These are phyloP conservation scores for Boletus sensibilis DNA, from an alignment of 768 basidiomycete genomes.

Conservation along the genomic window DNA sequence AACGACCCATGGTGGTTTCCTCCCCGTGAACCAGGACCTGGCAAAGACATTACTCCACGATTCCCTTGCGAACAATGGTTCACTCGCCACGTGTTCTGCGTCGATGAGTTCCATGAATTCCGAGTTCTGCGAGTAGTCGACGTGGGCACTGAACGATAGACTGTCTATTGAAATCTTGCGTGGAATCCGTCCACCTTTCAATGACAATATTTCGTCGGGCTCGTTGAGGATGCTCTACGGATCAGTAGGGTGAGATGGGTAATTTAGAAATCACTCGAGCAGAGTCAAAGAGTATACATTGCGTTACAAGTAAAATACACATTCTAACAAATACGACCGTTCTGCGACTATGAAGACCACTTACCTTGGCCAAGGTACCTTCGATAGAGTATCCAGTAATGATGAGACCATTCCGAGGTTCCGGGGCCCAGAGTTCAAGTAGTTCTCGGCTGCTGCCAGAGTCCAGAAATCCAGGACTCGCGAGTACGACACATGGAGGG, in stretches of 20 bases:
- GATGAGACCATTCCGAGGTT: conserved; percentile 90
- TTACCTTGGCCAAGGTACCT: conserved; percentile 94
- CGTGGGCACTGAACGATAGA: conserved; percentile 95
- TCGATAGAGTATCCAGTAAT: conserved; percentile 97
- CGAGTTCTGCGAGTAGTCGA: conserved; percentile 93
- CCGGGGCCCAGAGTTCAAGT: conserved; percentile 93
- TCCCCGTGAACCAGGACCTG: conserved; percentile 95
- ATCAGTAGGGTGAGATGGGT: conserved; percentile 2
- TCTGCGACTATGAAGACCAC: conserved; percentile 37
- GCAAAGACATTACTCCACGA: not conserved
- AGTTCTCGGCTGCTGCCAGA: conserved; percentile 87
- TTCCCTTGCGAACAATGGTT: not conserved
- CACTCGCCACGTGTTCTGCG: conserved; percentile 81
- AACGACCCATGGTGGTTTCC: conserved; percentile 83
- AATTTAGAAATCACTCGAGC: conserved; percentile 3
- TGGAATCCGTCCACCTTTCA: conserved; percentile 76
- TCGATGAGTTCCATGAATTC: conserved; percentile 93
- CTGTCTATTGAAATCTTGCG: conserved; percentile 89
- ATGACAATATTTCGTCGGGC: conserved; percentile 79
- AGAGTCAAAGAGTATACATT: conserved; percentile 7
- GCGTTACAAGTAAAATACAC: conserved; percentile 19
- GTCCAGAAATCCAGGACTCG: conserved; percentile 92
- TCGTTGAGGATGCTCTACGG: conserved; percentile 86
- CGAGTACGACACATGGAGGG: conserved; percentile 92
- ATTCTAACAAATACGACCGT: not conserved